Base-by-base conservation (phyloP, 805 yeast species). In the Candida dendrica region DNA sequence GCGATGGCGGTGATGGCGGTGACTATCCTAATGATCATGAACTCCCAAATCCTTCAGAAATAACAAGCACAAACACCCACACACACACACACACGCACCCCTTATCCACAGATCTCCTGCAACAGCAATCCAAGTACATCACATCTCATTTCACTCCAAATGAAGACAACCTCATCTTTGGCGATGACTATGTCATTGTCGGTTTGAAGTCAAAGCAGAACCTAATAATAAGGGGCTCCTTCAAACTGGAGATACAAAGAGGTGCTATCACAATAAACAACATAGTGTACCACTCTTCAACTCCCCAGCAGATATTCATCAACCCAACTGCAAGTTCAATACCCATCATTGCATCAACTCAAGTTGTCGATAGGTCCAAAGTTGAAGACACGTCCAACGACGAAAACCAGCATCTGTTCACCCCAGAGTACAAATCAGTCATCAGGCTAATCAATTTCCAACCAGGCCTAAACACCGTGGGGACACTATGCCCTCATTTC, bases 201-300 rank as follows among this genome's bases (percentile, higher is more conserved):
- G 80, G 76, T 0, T 60, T 78, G 29, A 68, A 65, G 41, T 47
- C 56, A 2, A 56, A 59, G 22, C 77, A 77, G 43, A 63, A 53
- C 39, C 44, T 78, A 3, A 48, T 75, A 33, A 41, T 78, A 1
- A 60, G 63, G 42, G 84, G 84, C 1, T 77, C 70, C 44, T 76
- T 65, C 47, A 50, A 37, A 4, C 39, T 78, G 19, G 52, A 53
- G 3, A 59, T 78, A 0, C 69, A 67, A 45, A 54, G 72, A 40
- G 84, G 84, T 15, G 69, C 73, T 0, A 52, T 74, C 1, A 46
- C 58, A 3, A 45, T 77, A 1, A 77, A 79, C 47, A 64, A 70
- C 48, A 42, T 60, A 16, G 34, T 55, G 1, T 59, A 59, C 49
- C 69, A 51, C 50, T 65, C 59, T 16, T 47, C 47, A 26, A 46